Conservation (phyloP, 805 yeast genomes). For the Kuraishia hungarica region DNA sequence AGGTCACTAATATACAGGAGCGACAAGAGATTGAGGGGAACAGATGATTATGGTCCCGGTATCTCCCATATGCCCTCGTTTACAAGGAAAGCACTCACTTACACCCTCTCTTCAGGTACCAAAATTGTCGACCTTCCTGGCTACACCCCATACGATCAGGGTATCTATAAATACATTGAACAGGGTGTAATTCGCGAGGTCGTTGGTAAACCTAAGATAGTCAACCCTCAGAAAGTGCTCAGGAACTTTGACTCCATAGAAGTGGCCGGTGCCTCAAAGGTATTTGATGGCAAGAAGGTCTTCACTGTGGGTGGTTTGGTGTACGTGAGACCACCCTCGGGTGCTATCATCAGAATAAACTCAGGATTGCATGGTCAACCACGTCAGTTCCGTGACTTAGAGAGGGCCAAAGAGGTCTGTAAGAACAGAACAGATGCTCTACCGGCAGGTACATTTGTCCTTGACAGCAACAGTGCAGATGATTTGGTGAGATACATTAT, state of each 20-base stretch:
- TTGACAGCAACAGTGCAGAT: constrained; percentile 16
- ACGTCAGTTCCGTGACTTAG: constrained; percentile 22
- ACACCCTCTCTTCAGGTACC: constrained; percentile 19
- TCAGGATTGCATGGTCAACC: constrained; percentile 33
- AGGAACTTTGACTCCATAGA: neutral
- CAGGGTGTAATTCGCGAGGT: neutral
- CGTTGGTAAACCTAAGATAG: neutral
- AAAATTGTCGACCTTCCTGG: constrained; percentile 40
- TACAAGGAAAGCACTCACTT: constrained; percentile 47
- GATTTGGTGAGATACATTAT: constrained; percentile 37
- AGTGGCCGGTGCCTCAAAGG: neutral
- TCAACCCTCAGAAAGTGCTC: neutral
- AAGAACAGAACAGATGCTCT: constrained; percentile 6
- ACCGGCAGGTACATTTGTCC: constrained; percentile 16
- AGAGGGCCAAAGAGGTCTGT: constrained; percentile 21
- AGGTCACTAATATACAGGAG: constrained; percentile 29
- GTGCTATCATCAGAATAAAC: constrained; percentile 38
- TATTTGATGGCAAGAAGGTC: constrained; percentile 15
- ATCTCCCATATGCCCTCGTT: constrained; percentile 56
- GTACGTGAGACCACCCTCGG: constrained; percentile 45
- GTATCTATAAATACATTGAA: neutral
- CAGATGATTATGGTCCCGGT: constrained; percentile 32
- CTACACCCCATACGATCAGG: constrained; percentile 14
- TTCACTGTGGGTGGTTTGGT: constrained; percentile 53
- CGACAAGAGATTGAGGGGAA: constrained; percentile 13